Conservation (phyloP, 208 protist species). For the Balamuthia mandrillaris region DNA sequence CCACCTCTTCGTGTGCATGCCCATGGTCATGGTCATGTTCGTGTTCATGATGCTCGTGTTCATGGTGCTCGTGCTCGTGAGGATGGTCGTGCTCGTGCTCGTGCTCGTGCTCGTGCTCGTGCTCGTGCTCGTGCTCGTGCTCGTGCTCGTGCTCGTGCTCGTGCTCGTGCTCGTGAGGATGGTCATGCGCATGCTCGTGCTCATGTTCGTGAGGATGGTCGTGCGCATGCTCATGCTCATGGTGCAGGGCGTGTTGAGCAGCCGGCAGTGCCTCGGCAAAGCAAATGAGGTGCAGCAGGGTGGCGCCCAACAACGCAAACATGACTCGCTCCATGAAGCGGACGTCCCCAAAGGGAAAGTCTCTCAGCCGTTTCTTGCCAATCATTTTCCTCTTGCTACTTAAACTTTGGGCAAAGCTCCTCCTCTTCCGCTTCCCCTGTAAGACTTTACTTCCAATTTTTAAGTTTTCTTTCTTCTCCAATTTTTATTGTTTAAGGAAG, state of each 20-base stretch:
- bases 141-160: not conserved
- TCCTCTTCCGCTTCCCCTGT: no score
- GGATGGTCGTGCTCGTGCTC: not conserved
- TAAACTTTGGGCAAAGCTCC: no score
- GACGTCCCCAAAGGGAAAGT: no score
- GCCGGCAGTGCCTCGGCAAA: no score
- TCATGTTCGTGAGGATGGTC: not conserved
- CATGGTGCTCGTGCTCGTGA: not conserved
- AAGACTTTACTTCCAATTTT: no score
- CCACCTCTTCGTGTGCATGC: not conserved
- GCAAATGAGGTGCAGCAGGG: no score
- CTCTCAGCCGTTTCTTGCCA: no score
- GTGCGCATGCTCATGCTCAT: slow-evolving; percentile 7
- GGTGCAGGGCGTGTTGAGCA: not conserved
- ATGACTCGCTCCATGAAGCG: no score
- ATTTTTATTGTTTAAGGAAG: no score
- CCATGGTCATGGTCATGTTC: not conserved
- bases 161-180: not conserved
- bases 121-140: not conserved
- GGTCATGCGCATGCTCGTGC: not conserved
- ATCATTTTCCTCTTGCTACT: no score
- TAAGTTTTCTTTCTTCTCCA: no score
- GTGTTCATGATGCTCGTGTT: not conserved
- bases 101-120: slow-evolving; percentile 9
- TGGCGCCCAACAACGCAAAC: no score